These are phyloP conservation scores for Penicillium angulare DNA, from an alignment of 495 filamentous ascomycete genomes.

Conservation along the genomic window DNA sequence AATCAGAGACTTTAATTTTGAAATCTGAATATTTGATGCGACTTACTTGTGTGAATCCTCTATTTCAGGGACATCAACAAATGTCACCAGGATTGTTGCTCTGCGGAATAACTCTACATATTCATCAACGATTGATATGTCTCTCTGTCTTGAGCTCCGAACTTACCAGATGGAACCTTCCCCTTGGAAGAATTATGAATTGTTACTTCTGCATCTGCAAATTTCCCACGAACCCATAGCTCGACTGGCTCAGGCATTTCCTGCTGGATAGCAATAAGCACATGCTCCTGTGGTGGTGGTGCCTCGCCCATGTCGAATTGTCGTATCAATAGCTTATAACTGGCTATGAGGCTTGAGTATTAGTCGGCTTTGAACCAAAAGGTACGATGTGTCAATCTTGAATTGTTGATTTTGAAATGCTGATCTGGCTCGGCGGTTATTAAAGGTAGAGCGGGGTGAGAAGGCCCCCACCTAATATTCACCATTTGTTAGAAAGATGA, in stretches of 20 bases:
- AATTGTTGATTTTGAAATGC: neutral
- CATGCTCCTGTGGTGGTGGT: constrained; percentile 21
- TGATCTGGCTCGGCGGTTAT: neutral
- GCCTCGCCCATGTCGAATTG: constrained; percentile 40
- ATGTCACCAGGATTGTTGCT: constrained; percentile 64
- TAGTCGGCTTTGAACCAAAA: neutral
- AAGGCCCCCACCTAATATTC: neutral
- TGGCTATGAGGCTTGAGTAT: neutral
- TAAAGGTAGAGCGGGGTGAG: neutral
- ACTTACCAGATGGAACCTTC: constrained; percentile 17
- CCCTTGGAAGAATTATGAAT: constrained; percentile 19
- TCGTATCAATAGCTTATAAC: neutral
- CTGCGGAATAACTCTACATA: constrained; percentile 56
- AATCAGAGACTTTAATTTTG: neutral
- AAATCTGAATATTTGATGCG: neutral
- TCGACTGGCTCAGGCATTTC: constrained; percentile 36
- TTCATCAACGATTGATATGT: neutral
- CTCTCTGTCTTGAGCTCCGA: neutral
- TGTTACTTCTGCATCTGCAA: constrained; percentile 51
- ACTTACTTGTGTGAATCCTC: constrained; percentile 20
- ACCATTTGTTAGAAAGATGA: neutral
- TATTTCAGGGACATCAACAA: constrained; percentile 48
- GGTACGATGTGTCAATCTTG: neutral
- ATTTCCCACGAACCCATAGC: constrained; percentile 43
- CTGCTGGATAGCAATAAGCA: constrained; percentile 45